Evolutionary conservation across 2,329 filamentous ascomycete genomes (phyloP).

Genomic region (Graphilbum sp.): DNA sequence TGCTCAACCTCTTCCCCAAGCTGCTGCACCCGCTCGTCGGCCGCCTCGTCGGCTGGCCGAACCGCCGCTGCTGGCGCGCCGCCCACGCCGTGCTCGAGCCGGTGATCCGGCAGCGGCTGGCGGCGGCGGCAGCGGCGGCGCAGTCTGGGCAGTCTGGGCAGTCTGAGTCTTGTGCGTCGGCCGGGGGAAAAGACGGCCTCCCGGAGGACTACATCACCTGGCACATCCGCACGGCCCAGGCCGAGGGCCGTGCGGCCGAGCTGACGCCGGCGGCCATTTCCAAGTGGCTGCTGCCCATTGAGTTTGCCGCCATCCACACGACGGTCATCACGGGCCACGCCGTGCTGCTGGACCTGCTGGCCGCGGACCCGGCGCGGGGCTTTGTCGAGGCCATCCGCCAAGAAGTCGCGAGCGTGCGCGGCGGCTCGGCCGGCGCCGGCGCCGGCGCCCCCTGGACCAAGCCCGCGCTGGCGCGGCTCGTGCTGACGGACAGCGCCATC

Average conservation of each 20-base stretch:
- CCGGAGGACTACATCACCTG: slow-evolving; percentile 43
- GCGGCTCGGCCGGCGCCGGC: background rate
- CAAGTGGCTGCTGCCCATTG: slow-evolving; percentile 34
- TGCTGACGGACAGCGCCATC: slow-evolving; percentile 33
- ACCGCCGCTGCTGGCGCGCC: slow-evolving; percentile 29
- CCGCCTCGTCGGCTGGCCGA: slow-evolving; percentile 25
- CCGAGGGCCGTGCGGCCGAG: slow-evolving; percentile 25
- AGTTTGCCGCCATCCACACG: slow-evolving; percentile 44
- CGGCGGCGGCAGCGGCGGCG: too few relatives aligned
- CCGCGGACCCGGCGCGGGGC: slow-evolving; percentile 17
- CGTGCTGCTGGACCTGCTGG: slow-evolving; percentile 28
- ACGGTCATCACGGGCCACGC: slow-evolving; percentile 34
- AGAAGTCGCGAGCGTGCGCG: slow-evolving; percentile 20
- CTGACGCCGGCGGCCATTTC: slow-evolving; percentile 30
- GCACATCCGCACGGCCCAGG: slow-evolving; percentile 33
- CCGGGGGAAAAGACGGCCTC: slow-evolving; percentile 19
- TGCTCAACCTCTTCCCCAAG: slow-evolving; percentile 29
- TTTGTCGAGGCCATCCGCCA: slow-evolving; percentile 24
- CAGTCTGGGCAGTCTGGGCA: too few relatives aligned
- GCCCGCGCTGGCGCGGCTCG: slow-evolving; percentile 22
- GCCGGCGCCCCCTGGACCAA: slow-evolving; percentile 29
- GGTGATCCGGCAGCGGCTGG: slow-evolving; percentile 32
- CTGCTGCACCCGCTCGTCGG: slow-evolving; percentile 33
- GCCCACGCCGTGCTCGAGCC: slow-evolving; percentile 26
- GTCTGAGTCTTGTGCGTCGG: too few relatives aligned